Percentiles rank a stretch among this genome's conserved stretches.
These are phyloP conservation scores for Dalechampia spathulata DNA, from an alignment of 441 rosid species.

Conservation along the genomic window DNA sequence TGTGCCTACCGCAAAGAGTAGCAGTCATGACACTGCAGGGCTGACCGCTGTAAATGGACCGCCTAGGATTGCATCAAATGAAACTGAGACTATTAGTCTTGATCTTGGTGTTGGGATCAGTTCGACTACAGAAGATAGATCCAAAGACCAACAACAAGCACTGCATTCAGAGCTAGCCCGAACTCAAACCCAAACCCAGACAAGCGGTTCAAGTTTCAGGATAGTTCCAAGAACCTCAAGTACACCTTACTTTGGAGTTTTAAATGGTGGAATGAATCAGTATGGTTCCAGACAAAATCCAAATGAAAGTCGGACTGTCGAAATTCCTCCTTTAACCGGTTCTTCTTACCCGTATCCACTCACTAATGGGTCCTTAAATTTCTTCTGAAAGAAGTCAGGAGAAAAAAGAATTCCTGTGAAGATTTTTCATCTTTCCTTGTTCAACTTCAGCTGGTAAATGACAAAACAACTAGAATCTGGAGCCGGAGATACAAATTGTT, in stretches of 20 bases:
- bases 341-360: slow-evolving; percentile 58
- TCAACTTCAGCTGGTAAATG: slow-evolving; percentile 15
- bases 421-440: slow-evolving; percentile 13
- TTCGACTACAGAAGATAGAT: slow-evolving; percentile 40
- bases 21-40: slow-evolving; percentile 55
- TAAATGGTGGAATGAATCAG: slow-evolving; percentile 45
- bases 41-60: slow-evolving; percentile 27
- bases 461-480: slow-evolving; percentile 17
- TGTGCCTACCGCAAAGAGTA: slow-evolving; percentile 65
- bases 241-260: slow-evolving; percentile 39
- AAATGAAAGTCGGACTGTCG: slow-evolving; percentile 34
- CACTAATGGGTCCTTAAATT: slow-evolving; percentile 64
- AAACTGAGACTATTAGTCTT: slow-evolving; percentile 65
- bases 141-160: slow-evolving; percentile 37
- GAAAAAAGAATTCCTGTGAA: slow-evolving; percentile 15
- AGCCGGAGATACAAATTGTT: slow-evolving; percentile 16
- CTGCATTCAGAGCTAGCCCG: slow-evolving; percentile 30
- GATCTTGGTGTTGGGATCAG: slow-evolving; percentile 86
- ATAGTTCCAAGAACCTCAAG: slow-evolving; percentile 39
- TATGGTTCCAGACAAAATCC: slow-evolving; percentile 45
- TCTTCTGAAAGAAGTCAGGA: slow-evolving; percentile 7
- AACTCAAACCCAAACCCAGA: slow-evolving; percentile 28
- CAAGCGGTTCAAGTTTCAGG: slow-evolving; percentile 42
- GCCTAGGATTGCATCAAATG: slow-evolving; percentile 45
- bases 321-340: slow-evolving; percentile 40